phyloP scores from a whole-genome alignment of 2,329 filamentous ascomycete species.

The Geoglossum cookeanum region DNA sequence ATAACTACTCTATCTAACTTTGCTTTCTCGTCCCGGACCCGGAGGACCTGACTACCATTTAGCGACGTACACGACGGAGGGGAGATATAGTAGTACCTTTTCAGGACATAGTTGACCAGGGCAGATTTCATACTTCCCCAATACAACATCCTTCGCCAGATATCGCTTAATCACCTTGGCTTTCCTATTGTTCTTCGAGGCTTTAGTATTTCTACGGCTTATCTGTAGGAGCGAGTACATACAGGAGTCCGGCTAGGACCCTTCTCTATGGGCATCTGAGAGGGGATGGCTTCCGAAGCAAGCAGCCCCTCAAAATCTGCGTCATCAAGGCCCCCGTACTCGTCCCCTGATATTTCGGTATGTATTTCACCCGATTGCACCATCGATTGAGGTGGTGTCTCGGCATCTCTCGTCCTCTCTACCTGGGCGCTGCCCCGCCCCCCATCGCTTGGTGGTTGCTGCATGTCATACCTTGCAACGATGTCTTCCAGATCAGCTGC shows the following conservation, averaged over 20 bases:
- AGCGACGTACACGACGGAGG: slow-evolving; percentile 8
- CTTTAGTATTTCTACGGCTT: slow-evolving; percentile 37
- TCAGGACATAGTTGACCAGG: slow-evolving; percentile 42
- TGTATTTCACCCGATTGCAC: background rate
- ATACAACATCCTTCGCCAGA: slow-evolving; percentile 54
- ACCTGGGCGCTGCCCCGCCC: background rate
- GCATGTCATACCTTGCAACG: slow-evolving; percentile 33
- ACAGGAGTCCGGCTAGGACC: background rate
- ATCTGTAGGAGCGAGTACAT: slow-evolving; percentile 3
- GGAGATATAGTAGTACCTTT: slow-evolving; percentile 38
- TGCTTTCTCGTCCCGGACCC: slow-evolving; percentile 62
- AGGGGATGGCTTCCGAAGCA: slow-evolving; percentile 52
- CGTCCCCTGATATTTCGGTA: slow-evolving; percentile 42
- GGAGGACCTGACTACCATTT: slow-evolving; percentile 40
- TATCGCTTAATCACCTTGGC: slow-evolving; percentile 70
- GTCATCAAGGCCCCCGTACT: slow-evolving; percentile 46
- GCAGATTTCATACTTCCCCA: slow-evolving; percentile 46
- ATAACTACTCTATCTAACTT: slow-evolving; percentile 48
- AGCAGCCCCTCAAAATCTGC: slow-evolving; percentile 52
- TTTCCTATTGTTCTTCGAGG: slow-evolving; percentile 44
- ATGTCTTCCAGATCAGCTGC: slow-evolving; percentile 39
- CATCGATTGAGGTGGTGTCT: background rate
- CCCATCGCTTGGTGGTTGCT: slow-evolving; percentile 9
- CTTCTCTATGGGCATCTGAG: slow-evolving; percentile 35
- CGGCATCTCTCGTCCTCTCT: background rate